phyloP scores from a whole-genome alignment of 768 basidiomycete species.

The Lentinula detonsa region DNA sequence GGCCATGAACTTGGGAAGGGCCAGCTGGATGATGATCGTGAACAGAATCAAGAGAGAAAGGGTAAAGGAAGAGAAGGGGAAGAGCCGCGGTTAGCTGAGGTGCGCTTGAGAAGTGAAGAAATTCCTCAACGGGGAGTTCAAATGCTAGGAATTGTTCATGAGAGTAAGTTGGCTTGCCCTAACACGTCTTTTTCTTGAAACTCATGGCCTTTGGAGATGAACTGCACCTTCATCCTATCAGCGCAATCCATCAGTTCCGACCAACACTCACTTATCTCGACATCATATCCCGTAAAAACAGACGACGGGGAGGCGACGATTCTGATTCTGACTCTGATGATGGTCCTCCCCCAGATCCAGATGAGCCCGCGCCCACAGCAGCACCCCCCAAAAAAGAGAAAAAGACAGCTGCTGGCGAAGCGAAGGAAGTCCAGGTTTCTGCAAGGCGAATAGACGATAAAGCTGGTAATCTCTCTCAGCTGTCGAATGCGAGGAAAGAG shows the following conservation, averaged over 20 bases:
- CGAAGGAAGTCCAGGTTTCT: conserved; percentile 73
- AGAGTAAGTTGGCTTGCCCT: conserved; percentile 41
- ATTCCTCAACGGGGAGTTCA: conserved; percentile 59
- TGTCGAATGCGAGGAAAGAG: conserved; percentile 68
- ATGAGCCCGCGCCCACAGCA: conserved; percentile 46
- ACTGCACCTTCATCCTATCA: conserved; percentile 74
- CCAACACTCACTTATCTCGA: conserved; percentile 82
- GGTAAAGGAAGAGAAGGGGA: conserved; percentile 37
- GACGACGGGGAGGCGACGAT: conserved; percentile 39
- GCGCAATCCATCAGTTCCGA: conserved; percentile 74
- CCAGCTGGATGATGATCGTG: conserved; percentile 66
- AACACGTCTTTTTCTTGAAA: background rate
- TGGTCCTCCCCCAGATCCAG: conserved; percentile 75
- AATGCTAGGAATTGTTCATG: conserved; percentile 71
- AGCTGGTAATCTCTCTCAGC: conserved; percentile 33
- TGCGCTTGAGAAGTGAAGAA: conserved; percentile 68
- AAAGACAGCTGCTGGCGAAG: conserved; percentile 50
- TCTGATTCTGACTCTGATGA: conserved; percentile 74
- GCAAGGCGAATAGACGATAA: conserved; percentile 68
- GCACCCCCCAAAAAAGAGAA: conserved; percentile 49
- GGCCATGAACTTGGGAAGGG: conserved; percentile 62
- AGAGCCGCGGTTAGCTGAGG: conserved; percentile 61
- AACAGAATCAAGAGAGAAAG: conserved; percentile 60
- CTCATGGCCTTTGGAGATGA: conserved; percentile 37
- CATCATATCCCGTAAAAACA: conserved; percentile 56